Evolutionary conservation across 2,329 filamentous ascomycete species (phyloP), one percentile per base, ranked within the genome.

Genomic region (Arthroderma uncinatum): DNA sequence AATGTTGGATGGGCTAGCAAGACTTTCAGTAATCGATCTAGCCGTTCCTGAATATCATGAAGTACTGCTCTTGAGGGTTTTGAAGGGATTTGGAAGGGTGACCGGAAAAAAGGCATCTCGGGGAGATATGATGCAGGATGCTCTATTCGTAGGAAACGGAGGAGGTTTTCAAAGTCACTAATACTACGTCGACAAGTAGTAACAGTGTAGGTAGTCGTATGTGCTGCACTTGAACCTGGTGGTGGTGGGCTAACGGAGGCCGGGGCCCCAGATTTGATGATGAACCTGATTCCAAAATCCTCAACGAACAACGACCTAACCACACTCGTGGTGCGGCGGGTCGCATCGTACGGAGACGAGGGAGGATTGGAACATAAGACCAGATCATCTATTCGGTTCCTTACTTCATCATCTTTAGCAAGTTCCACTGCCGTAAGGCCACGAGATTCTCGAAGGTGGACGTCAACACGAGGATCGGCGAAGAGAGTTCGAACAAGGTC

Each of bases 271-370:
- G 92, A 96, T 69, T 98, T 98, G 60, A 98, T 78, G 14, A 98
- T 89, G 52, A 97, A 83, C 40, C 93, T 85, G 54, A 97, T 87
- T 0, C 88, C 95, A 8, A 88, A 91, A 72, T 98, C 93, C 73
- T 98, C 93, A 9, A 98, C 91, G 65, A 98, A 97, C 72, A 95
- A 96, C 0, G 91, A 93, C 58, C 93, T 82, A 0, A 98, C 93
- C 0, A 97, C 91, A 1, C 89, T 89, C 0, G 93, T 97, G 21
- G 91, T 91, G 23, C 92, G 83, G 2, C 86, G 86, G 63, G 95
- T 89, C 8, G 80, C 77, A 9, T 82, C 84, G 4, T 87, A 78
- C 25, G 65, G 63, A 19, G 64, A 62, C 6, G 67, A 67, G 19
- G 69, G 67, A 1, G 81, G 78, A 68, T 84, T 83, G 19, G 87